phyloP scores from a whole-genome alignment of 1,284 basidiomycete genomes.

The Sphaerobolus stellatus region DNA sequence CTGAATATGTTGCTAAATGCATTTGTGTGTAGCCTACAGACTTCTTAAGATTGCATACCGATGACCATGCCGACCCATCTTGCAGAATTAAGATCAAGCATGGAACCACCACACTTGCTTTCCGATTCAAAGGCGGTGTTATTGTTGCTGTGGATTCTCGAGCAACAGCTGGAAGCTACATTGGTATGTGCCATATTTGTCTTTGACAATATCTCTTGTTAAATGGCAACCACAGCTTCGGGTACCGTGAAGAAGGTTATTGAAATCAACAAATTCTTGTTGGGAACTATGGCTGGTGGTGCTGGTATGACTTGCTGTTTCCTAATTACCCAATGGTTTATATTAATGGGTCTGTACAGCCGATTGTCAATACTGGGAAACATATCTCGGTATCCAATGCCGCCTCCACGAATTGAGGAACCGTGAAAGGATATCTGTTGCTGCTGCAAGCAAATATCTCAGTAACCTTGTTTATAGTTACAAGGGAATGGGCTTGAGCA shows the following conservation, averaged over 20 bases:
- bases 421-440: conserved; percentile 96
- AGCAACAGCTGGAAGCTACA: conserved; percentile 95
- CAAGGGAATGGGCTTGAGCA: conserved; percentile 99
- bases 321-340: conserved; percentile 1
- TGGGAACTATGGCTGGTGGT: conserved; percentile 99
- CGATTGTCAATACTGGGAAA: conserved; percentile 97
- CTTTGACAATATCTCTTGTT: too few species aligned
- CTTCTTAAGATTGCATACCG: conserved; percentile 88
- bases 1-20: conserved; percentile 7
- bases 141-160: conserved; percentile 98
- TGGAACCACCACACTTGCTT: conserved; percentile 97
- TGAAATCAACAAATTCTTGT: conserved; percentile 97
- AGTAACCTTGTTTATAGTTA: conserved; percentile 97
- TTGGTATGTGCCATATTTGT: conserved; percentile 66
- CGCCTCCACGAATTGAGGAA: conserved; percentile 96
- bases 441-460: conserved; percentile 96
- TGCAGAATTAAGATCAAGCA: conserved; percentile 99
- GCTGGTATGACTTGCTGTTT: conserved; percentile 59
- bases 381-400: conserved; percentile 98
- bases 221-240: conserved; percentile 79
- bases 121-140: conserved; percentile 95
- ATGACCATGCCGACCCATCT: conserved; percentile 88
- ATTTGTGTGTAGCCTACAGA: conserved; percentile 70
- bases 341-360: conserved; percentile 44
- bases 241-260: conserved; percentile 99